A percentile compares a stretch with the other conserved stretches of the same genome.
Conservation (phyloP, 2,329 filamentous ascomycete genomes). For the Aspergillus sp. region DNA sequence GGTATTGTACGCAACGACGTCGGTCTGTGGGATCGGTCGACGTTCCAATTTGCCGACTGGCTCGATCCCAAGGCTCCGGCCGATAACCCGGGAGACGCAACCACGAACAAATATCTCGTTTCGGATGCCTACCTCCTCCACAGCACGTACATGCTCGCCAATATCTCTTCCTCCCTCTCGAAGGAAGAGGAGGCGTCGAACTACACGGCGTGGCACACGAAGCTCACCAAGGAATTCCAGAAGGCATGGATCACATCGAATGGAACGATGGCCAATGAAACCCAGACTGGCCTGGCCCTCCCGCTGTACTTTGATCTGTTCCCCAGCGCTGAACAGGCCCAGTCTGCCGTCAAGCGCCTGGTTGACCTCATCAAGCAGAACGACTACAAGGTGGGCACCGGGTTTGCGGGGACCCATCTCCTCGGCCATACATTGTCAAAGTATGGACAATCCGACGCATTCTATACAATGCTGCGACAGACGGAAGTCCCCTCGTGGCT, state of each 20-base stretch:
- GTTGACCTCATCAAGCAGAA: conserved; percentile 7
- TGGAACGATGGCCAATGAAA: conserved; percentile 25
- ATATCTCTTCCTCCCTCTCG: conserved; percentile 16
- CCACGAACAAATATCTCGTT: conserved; percentile 30
- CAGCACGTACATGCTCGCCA: conserved; percentile 26
- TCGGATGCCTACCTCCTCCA: conserved; percentile 33
- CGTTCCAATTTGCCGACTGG: conserved; percentile 37
- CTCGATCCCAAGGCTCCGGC: conserved; percentile 35
- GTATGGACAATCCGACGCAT: conserved; percentile 4
- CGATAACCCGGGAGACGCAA: conserved; percentile 26
- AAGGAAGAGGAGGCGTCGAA: conserved; percentile 16
- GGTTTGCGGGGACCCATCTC: conserved; percentile 27
- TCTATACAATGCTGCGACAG: conserved; percentile 13
- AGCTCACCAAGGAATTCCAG: conserved; percentile 24
- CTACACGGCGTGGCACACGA: conserved; percentile 4
- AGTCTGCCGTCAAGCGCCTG: neutral
- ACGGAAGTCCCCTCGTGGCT: conserved; percentile 26
- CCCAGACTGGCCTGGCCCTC: conserved; percentile 28
- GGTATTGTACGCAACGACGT: conserved; percentile 7
- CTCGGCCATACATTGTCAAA: conserved; percentile 23
- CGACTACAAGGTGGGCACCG: conserved; percentile 28
- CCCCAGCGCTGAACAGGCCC: neutral
- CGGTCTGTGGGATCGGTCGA: conserved; percentile 10
- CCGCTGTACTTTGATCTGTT: conserved; percentile 28
- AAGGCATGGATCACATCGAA: conserved; percentile 22